Percentiles rank a stretch among this genome's conserved stretches.
phyloP scores from a whole-genome alignment of 371 early-diverging fungal species.

The Lichtheimia ramosa region DNA sequence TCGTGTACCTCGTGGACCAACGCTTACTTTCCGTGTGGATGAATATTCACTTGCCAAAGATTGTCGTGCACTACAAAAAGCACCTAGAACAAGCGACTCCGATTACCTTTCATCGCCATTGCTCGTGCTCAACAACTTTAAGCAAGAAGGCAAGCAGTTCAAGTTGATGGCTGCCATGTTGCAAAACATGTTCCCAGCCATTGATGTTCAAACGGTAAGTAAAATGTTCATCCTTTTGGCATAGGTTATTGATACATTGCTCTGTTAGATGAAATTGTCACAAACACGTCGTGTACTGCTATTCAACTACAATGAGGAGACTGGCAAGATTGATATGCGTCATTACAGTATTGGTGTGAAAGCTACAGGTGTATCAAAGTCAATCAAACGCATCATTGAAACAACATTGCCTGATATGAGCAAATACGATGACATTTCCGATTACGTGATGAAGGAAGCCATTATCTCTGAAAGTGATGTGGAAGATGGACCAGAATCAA shows the following conservation, averaged over 20 bases:
- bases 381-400: conserved; percentile 79
- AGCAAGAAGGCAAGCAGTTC: conserved; percentile 75
- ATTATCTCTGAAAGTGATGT: conserved; percentile 90
- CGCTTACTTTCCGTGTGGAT: conserved; percentile 85
- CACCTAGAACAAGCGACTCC: conserved; percentile 78
- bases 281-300: conserved; percentile 91
- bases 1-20: conserved; percentile 92
- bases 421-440: conserved; percentile 86
- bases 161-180: conserved; percentile 92
- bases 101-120: conserved; percentile 84
- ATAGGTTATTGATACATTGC: background rate
- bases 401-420: conserved; percentile 79
- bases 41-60: conserved; percentile 87
- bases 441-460: conserved; percentile 86
- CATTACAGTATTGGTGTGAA: conserved; percentile 91
- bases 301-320: conserved; percentile 86
- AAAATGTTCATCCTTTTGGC: background rate
- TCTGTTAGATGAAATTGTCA: conserved; percentile 74
- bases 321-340: conserved; percentile 84
- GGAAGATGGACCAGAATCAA: conserved; percentile 83
- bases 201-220: conserved; percentile 84
- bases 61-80: conserved; percentile 72
- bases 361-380: conserved; percentile 86
- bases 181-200: conserved; percentile 95
- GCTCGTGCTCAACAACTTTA: conserved; percentile 92